phyloP scores from a whole-genome alignment of 768 basidiomycete genomes.

The Pleurotus pulmonarius region DNA sequence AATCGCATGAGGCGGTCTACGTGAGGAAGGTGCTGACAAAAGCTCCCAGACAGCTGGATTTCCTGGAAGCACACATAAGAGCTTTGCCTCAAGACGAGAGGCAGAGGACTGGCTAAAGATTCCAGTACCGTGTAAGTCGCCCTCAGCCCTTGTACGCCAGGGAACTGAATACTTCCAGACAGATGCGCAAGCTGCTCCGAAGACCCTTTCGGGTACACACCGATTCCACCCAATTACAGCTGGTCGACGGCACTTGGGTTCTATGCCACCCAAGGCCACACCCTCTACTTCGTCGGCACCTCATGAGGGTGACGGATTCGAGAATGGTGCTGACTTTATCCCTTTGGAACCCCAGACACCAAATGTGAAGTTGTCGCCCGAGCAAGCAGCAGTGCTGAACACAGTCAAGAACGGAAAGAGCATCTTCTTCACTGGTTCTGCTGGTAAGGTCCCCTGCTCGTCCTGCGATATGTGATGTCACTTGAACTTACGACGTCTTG shows the following conservation, averaged over 20 bases:
- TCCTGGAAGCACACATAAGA: constrained; percentile 49
- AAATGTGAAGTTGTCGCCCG: constrained; percentile 40
- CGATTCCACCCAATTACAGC: background rate
- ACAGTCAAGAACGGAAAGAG: constrained; percentile 56
- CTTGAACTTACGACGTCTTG: background rate
- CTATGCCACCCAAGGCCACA: background rate
- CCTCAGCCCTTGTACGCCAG: background rate
- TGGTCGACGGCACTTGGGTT: background rate
- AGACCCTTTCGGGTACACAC: background rate
- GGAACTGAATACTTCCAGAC: background rate
- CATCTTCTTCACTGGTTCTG: constrained; percentile 86
- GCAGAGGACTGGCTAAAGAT: constrained; percentile 50
- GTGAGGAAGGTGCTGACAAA: background rate
- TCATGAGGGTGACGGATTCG: background rate
- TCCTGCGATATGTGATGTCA: too few relatives aligned
- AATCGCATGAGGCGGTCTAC: background rate
- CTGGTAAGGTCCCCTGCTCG: constrained; percentile 41
- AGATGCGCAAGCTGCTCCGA: background rate
- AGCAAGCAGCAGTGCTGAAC: constrained; percentile 47
- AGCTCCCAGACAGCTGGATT: constrained; percentile 44
- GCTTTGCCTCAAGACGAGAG: constrained; percentile 38
- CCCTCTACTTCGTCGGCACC: background rate
- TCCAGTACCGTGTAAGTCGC: background rate
- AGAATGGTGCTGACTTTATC: background rate
- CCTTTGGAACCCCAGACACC: constrained; percentile 5